Percentiles rank a stretch among this genome's conserved stretches.
Conservation (phyloP, 2,329 filamentous ascomycete genomes). For the Alternaria triticimaculans region DNA sequence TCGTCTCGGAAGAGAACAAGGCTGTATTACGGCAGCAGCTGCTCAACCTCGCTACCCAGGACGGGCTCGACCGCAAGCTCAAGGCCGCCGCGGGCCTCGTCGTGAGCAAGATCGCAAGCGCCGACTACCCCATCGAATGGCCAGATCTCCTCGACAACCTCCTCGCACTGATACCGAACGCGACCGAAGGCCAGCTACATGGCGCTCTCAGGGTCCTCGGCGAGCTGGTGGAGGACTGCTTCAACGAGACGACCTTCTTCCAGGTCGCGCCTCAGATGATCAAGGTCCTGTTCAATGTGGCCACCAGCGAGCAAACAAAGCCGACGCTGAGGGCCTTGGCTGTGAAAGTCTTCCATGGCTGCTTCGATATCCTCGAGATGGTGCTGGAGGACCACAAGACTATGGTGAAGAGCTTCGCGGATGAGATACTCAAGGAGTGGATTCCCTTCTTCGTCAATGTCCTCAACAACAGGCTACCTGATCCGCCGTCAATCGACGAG, state of each 20-base stretch:
- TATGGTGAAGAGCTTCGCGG: conserved; percentile 86
- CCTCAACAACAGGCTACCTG: conserved; percentile 76
- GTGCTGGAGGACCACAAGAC: conserved; percentile 90
- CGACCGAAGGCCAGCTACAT: conserved; percentile 81
- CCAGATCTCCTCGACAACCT: conserved; percentile 84
- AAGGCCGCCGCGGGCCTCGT: conserved; percentile 87
- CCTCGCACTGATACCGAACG: conserved; percentile 76
- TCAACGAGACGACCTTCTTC: conserved; percentile 96
- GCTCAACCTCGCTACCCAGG: conserved; percentile 77
- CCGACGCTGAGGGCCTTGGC: conserved; percentile 81
- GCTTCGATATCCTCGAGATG: conserved; percentile 96
- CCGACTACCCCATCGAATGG: conserved; percentile 95
- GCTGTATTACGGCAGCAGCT: conserved; percentile 74
- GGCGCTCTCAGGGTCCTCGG: conserved; percentile 86
- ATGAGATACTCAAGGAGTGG: conserved; percentile 84
- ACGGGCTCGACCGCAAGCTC: conserved; percentile 79
- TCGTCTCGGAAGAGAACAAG: conserved; percentile 77
- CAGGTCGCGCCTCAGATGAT: conserved; percentile 85
- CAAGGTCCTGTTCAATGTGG: conserved; percentile 81
- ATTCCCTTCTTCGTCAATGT: conserved; percentile 85
- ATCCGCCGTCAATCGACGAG: conserved; percentile 63
- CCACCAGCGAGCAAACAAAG: conserved; percentile 76
- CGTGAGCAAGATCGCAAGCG: conserved; percentile 91
- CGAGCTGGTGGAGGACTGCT: conserved; percentile 90
- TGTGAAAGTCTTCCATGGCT: conserved; percentile 86